Conservation (phyloP, 2,329 filamentous ascomycete genomes). For the Sarocladium oryzae region DNA sequence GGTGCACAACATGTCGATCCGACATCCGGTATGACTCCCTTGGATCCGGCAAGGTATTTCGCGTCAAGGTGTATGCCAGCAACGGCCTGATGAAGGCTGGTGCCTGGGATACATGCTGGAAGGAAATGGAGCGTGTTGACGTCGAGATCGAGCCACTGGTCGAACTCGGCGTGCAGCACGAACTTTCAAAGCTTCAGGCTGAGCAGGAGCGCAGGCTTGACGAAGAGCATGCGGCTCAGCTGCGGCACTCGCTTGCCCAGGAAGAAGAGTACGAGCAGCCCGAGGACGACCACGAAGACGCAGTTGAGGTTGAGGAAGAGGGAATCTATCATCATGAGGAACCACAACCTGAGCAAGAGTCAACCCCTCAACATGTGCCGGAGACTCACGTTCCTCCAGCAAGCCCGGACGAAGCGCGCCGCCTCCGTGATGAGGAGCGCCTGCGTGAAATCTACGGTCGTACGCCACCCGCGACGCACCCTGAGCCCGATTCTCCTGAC, state of each 20-base stretch:
- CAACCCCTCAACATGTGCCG: neutral
- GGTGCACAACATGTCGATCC: constrained; percentile 49
- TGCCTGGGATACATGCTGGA: constrained; percentile 91
- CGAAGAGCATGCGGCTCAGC: constrained; percentile 30
- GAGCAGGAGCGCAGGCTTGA: constrained; percentile 22
- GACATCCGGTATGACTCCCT: constrained; percentile 50
- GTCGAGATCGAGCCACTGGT: constrained; percentile 80
- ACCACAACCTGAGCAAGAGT: constrained; percentile 14
- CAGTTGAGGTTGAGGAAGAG: constrained; percentile 20
- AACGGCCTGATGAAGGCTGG: constrained; percentile 90
- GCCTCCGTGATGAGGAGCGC: constrained; percentile 41
- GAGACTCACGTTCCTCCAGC: constrained; percentile 10
- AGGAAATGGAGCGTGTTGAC: constrained; percentile 97
- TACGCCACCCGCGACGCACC: constrained; percentile 4
- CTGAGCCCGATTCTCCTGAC: neutral
- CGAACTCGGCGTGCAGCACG: constrained; percentile 49
- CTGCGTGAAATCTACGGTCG: constrained; percentile 48
- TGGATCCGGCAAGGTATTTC: constrained; percentile 54
- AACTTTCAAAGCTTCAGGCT: constrained; percentile 50
- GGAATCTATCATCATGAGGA: constrained; percentile 22
- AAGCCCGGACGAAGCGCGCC: constrained; percentile 25
- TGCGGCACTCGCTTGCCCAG: constrained; percentile 29
- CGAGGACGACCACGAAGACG: constrained; percentile 16
- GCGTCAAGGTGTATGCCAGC: constrained; percentile 84
- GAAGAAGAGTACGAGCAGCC: constrained; percentile 23